Base-by-base conservation (phyloP, 73 alveolate genomes). In the Paramecium primaurelia region DNA sequence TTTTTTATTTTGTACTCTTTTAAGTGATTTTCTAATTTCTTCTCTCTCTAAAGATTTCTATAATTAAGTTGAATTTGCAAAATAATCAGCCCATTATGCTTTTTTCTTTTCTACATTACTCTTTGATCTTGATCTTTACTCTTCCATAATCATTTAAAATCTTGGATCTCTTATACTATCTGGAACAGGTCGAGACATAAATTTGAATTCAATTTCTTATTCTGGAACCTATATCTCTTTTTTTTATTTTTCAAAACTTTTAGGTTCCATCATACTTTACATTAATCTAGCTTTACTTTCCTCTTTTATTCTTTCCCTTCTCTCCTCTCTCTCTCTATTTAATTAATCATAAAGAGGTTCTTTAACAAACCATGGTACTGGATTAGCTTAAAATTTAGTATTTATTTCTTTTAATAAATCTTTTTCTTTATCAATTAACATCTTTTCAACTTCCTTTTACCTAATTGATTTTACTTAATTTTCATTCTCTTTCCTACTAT, bases 321-420 rank as follows among this genome's bases (percentile, higher is more conserved):
- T 80, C 16, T 80, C 91, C 26, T 80, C 91, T 45, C 75, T 80
- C 45, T 80, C 91, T 25, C 91, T 80, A 42, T 45, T 45, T 8
- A 80, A 45, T 45, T 80, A 26, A 80, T 80, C 91, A 45, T 80
- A 80, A 2, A 80, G 8, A 20, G 91, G 91, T 25, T 80, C 91
- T 47, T 34, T 80, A 40, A 80, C 91, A 80, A 16, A 80, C 91
- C 91, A 80, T 25, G 91, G 91, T 4, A 80, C 91, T 11, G 71
- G 32, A 49, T 22, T 47, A 3, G 91, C 91, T 11, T 80, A 9
- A 80, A 44, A 80, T 18, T 47, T 44, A 2, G 28, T 32, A 25
- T 40, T 80, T 0, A 80, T 2, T 10, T 80, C 73, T 80, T 80
- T 49, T 64, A 45, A 80, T 80, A 44, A 18, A n/a, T 80, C 91